Base-by-base conservation (phyloP, 2,329 filamentous ascomycete species). In the Pezicula carpinea region DNA sequence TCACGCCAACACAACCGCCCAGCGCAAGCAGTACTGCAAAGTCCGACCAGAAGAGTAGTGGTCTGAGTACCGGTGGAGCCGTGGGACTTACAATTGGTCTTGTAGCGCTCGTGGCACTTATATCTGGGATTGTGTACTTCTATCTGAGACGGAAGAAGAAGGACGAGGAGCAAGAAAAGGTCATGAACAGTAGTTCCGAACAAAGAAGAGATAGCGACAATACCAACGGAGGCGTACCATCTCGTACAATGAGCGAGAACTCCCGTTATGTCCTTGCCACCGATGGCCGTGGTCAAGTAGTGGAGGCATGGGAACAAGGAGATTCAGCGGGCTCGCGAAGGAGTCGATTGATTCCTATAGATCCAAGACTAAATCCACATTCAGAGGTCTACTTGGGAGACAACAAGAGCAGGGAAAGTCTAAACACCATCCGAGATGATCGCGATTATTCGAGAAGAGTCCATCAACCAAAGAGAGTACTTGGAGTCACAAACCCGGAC, bases 401-500 rank as follows among this genome's bases (percentile, higher is more conserved):
- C 21, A 81, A 74, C 56, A 76, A 76, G 61, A 83, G 80, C 56
- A 74, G 75, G 51, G 80, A 84, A 60, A 84, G 80, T 59, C 66
- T 85, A 59, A 78, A 78, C 54, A 83, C 80, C 1, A 65, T 85
- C 5, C 76, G 76, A 47, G 81, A 85, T 59, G 79, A 84, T 51
- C 79, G 81, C 49, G 81, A 85, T 54, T 85, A 85, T 59, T 83
- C 80, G 33, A 70, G 81, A 53, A 70, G 61, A 40, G 55, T 64
- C 2, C 67, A 73, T 36, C 72, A 75, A 8, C 69, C 75, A 57
- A 54, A 53, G 19, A 55, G 58, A 6, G 77, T 83, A 6, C 69
- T 85, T n/a, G 72, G 80, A 53, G 79, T 80, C 7, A 80, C 71
- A 23, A 85, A 85, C 57, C 80, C 81, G 3, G 80, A 84, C 55